phyloP scores from a whole-genome alignment of 1,284 basidiomycete genomes.

The Fomitopsis schrenkii region DNA sequence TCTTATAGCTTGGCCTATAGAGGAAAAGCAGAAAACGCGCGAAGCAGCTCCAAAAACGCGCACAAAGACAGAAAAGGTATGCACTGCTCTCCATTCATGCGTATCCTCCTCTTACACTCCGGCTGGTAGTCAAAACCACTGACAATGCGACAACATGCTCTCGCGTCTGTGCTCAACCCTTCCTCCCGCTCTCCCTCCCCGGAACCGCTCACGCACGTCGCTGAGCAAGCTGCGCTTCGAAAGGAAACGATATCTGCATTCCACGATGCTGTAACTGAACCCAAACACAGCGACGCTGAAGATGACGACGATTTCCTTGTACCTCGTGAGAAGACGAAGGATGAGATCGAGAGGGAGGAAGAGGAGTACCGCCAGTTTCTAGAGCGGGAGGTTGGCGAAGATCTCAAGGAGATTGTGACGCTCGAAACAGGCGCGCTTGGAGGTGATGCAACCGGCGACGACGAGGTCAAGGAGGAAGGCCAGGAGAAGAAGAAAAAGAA shows the following conservation, averaged over 20 bases:
- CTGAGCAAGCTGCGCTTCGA: slow-evolving; percentile 77
- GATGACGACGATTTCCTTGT: slow-evolving; percentile 66
- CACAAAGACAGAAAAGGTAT: slow-evolving; percentile 51
- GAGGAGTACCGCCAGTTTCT: slow-evolving; percentile 82
- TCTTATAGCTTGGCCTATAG: slow-evolving; percentile 31
- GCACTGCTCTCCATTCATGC: slow-evolving; percentile 6
- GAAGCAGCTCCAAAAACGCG: slow-evolving; percentile 17
- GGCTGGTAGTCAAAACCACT: slow-evolving; percentile 49
- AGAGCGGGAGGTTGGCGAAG: slow-evolving; percentile 78
- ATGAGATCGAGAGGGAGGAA: slow-evolving; percentile 71
- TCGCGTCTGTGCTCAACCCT: slow-evolving; percentile 50
- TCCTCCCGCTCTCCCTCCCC: slow-evolving; percentile 52
- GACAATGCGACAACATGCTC: slow-evolving; percentile 55
- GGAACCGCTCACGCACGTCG: slow-evolving; percentile 64
- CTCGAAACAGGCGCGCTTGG: slow-evolving; percentile 31
- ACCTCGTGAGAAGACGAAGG: slow-evolving; percentile 72
- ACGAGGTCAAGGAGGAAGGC: slow-evolving; percentile 20
- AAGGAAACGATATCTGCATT: slow-evolving; percentile 86
- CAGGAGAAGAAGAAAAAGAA: slow-evolving; percentile 30
- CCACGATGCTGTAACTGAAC: slow-evolving; percentile 41
- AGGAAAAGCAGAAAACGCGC: slow-evolving; percentile 58
- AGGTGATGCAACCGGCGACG: slow-evolving; percentile 28
- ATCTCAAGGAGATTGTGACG: slow-evolving; percentile 57
- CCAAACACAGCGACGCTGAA: slow-evolving; percentile 26
- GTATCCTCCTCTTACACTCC: not conserved